Percentiles rank a stretch among this genome's conserved stretches.
phyloP scores from a whole-genome alignment of 495 filamentous ascomycete genomes.

The Amniculicola lignicola region DNA sequence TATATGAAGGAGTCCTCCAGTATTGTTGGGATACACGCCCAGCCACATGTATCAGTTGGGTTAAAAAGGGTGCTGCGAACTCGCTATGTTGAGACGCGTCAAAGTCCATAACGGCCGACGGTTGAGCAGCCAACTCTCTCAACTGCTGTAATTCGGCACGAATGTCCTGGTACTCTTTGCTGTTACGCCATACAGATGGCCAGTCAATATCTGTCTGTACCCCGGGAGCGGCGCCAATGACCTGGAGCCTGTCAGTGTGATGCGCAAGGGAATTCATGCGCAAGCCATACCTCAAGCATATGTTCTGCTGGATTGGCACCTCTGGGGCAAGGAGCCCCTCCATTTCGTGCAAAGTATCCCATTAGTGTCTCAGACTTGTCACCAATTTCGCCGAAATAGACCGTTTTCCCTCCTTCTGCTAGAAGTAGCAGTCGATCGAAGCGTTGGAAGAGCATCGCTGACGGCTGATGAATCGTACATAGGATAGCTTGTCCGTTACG shows the following conservation, averaged over 20 bases:
- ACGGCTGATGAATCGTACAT: slow-evolving; percentile 90
- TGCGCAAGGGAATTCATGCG: no score
- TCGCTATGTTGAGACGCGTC: no score
- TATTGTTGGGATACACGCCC: slow-evolving; percentile 78
- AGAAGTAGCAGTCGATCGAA: slow-evolving; percentile 84
- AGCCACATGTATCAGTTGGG: slow-evolving; percentile 53
- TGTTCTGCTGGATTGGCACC: slow-evolving; percentile 87
- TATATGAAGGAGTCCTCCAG: slow-evolving; percentile 81
- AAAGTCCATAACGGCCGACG: no score
- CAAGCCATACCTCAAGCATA: slow-evolving; percentile 87
- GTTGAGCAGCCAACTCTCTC: no score
- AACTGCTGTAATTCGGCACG: slow-evolving; percentile 69
- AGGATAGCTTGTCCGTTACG: slow-evolving; percentile 80
- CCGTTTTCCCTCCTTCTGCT: slow-evolving; percentile 72
- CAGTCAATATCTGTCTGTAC: no score
- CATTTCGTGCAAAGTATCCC: slow-evolving; percentile 75
- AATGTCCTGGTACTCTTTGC: slow-evolving; percentile 31
- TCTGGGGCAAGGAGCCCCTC: slow-evolving; percentile 63
- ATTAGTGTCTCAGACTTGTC: slow-evolving; percentile 68
- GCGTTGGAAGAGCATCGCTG: slow-evolving; percentile 79
- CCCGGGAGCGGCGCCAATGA: slow-evolving; percentile 4
- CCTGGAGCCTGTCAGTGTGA: no score
- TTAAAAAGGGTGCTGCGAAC: slow-evolving; percentile 38
- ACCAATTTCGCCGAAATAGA: slow-evolving; percentile 89
- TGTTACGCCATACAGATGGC: slow-evolving; percentile 43